Evolutionary conservation across 768 basidiomycete species (phyloP), one percentile per base, ranked within the genome.

Genomic region (Amanita brunnescens): DNA sequence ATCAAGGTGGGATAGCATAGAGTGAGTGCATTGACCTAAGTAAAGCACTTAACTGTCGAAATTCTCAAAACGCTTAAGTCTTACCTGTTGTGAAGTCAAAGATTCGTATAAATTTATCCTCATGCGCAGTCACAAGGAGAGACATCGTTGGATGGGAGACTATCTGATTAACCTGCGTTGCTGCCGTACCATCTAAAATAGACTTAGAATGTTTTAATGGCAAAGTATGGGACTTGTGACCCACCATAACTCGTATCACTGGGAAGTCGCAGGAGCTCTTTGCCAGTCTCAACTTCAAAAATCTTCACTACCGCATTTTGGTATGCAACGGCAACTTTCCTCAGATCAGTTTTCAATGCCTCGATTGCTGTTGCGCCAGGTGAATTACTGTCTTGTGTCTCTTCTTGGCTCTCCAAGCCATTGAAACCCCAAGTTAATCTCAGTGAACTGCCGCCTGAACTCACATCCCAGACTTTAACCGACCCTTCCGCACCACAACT

Each of bases 391-490:
- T 73, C 75, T 57, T 83, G 85, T 23, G 68, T 69, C 44, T 75
- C 75, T 38, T 70, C 72, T 21, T 62, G 62, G 40, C 66, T 72
- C 53, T 83, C 85, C 53, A 87, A 57, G 7, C 86, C 91, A 55
- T 73, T 64, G 67, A 87, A 93, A 10, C 80, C 83, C 90, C 91
- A 96, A 16, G 84, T 84, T 55, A 90, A 64, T 59, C 72, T 81
- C 55, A 91, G 72, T 6, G 80, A 79, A 5, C 82, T 79, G 12
- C 80, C 78, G 13, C 78, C 80, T 29, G 78, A 80, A 58, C 80
- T 79, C 44, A 91, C 85, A 58, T 92, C 90, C 94, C 95, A 98
- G 12, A 95, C 81, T 67, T 96, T 96, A 58, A 97, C 86, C 0
- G 79, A 70, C 16, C 94, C 94, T 63, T 98, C 95, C 3, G 93